Conservation (phyloP, 1,139 yeast genomes). For the Geotrichum restrictum region DNA sequence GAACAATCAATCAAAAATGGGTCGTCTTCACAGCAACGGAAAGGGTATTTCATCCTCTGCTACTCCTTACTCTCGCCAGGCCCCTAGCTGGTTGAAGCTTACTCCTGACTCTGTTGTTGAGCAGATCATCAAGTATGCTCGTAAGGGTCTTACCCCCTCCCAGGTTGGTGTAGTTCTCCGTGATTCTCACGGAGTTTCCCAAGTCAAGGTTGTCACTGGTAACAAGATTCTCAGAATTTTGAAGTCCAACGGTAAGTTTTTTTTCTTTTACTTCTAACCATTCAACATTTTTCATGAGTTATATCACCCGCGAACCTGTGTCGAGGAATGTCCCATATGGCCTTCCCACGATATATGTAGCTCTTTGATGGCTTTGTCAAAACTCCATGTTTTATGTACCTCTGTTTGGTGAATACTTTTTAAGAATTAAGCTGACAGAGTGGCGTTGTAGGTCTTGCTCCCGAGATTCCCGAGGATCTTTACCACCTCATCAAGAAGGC, state of each 20-base stretch:
- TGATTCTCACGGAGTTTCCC: constrained; percentile 99
- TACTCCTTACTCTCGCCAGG: constrained; percentile 96
- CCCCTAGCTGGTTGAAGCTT: constrained; percentile 99
- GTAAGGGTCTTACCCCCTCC: constrained; percentile 99
- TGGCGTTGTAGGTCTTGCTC: constrained; percentile 62
- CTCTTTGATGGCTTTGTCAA: neutral
- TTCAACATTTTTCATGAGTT: neutral
- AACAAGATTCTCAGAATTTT: constrained; percentile 99
- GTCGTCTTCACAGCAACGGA: constrained; percentile 70
- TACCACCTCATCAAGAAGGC: constrained; percentile 99
- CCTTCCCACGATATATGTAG: neutral
- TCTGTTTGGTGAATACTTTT: constrained; percentile 36
- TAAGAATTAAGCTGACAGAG: constrained; percentile 37
- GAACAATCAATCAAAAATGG: constrained; percentile 42
- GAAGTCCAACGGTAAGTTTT: constrained; percentile 81
- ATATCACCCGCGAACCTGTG: constrained; percentile 3
- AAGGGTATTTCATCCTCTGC: constrained; percentile 99
- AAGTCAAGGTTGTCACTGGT: constrained; percentile 94
- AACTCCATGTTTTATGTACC: constrained; percentile 32
- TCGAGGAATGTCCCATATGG: neutral
- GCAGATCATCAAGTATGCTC: constrained; percentile 98
- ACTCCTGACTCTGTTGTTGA: constrained; percentile 93
- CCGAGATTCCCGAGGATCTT: constrained; percentile 99
- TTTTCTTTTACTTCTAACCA: constrained; percentile 1
- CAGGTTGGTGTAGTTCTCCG: constrained; percentile 98